Conservation (phyloP, 2,329 filamentous ascomycete species). For the Periconia macrospinosa region DNA sequence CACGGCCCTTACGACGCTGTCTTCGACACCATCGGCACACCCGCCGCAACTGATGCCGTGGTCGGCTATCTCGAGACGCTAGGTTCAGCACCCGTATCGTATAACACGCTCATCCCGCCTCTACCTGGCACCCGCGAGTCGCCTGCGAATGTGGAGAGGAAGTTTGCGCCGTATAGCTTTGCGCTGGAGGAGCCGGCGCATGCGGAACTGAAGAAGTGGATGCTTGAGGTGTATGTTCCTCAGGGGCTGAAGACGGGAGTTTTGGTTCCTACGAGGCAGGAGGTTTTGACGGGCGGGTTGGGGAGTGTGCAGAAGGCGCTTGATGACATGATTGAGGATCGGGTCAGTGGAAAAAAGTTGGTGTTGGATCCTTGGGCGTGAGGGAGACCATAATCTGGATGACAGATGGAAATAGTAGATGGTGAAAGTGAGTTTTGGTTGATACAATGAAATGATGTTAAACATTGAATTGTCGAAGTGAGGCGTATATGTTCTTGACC, state of each 20-base stretch:
- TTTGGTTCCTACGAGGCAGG: conserved; percentile 15
- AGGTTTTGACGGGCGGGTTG: conserved; percentile 18
- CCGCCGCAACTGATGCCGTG: conserved; percentile 13
- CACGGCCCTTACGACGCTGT: conserved; percentile 29
- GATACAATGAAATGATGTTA: too few species aligned
- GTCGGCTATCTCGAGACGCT: conserved; percentile 14
- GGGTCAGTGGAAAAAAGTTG: conserved; percentile 28
- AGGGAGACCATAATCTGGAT: background rate
- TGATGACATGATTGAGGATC: conserved; percentile 16
- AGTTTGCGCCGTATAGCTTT: conserved; percentile 16
- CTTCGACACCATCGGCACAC: conserved; percentile 26
- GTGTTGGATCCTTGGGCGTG: conserved; percentile 12
- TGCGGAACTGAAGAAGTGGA: conserved; percentile 12
- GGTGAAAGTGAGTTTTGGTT: background rate
- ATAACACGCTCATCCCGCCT: conserved; percentile 18
- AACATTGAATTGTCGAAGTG: too few species aligned
- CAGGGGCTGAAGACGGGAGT: conserved; percentile 11
- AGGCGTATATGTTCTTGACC: too few species aligned
- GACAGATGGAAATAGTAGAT: background rate
- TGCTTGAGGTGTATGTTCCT: conserved; percentile 19
- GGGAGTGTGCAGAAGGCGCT: conserved; percentile 14
- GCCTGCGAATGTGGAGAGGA: conserved; percentile 15
- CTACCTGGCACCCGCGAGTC: conserved; percentile 3
- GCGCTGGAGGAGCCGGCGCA: conserved; percentile 11
- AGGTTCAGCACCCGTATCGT: conserved; percentile 7